phyloP scores from a whole-genome alignment of 2,329 filamentous ascomycete genomes.

The Colletotrichum agaves region DNA sequence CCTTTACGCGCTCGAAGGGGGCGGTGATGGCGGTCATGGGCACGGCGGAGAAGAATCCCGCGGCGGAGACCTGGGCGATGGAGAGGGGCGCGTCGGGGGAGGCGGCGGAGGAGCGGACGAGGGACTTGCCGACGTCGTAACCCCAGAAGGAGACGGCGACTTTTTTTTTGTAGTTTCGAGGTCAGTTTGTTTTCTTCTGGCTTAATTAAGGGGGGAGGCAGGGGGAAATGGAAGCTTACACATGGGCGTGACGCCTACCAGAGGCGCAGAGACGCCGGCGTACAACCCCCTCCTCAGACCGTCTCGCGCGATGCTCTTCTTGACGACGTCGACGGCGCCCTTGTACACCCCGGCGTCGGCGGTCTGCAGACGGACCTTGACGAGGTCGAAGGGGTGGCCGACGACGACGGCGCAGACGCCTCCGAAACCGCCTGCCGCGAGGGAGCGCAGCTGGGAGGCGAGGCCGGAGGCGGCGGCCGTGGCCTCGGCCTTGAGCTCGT shows the following conservation, averaged over 20 bases:
- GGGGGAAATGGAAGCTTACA: constrained; percentile 70
- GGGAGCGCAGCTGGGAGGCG: constrained; percentile 75
- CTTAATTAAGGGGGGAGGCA: background rate
- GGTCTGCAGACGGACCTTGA: constrained; percentile 97
- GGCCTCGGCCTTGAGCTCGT: constrained; percentile 56
- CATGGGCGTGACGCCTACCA: constrained; percentile 98
- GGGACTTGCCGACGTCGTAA: constrained; percentile 93
- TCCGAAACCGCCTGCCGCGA: constrained; percentile 90
- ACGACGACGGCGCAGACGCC: constrained; percentile 94
- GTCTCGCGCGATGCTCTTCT: constrained; percentile 87
- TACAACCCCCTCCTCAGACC: constrained; percentile 86
- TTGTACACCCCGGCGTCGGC: constrained; percentile 93
- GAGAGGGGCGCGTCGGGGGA: constrained; percentile 75
- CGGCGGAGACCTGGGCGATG: constrained; percentile 88
- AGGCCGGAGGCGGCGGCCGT: constrained; percentile 51
- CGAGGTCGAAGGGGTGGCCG: constrained; percentile 95
- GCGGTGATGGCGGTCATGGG: constrained; percentile 99
- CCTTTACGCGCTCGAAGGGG: constrained; percentile 98
- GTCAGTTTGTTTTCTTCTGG: no score
- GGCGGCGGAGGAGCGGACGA: constrained; percentile 77
- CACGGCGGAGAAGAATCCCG: constrained; percentile 97
- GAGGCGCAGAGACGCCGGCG: constrained; percentile 93
- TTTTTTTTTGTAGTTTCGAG: constrained; percentile 44
- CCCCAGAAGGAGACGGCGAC: constrained; percentile 82
- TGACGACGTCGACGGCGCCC: constrained; percentile 90